A percentile compares a stretch with the other conserved stretches of the same genome.
These are phyloP conservation scores for Erodium chrysanthum DNA, from an alignment of 441 rosid genomes.

Conservation along the genomic window DNA sequence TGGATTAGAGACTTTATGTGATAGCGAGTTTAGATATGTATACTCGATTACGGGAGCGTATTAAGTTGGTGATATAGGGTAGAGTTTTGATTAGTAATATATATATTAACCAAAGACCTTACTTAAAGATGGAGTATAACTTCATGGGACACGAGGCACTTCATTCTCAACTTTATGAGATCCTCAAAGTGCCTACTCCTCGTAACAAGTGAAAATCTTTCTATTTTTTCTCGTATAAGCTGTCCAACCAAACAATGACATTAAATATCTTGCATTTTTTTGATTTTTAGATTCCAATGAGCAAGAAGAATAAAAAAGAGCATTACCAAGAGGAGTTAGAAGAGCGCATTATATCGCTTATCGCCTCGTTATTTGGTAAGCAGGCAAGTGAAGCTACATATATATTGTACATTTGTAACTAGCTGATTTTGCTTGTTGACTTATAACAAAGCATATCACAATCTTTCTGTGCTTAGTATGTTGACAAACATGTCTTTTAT, in stretches of 20 bases:
- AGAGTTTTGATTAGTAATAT: too few species aligned
- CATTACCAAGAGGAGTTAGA: constrained; percentile 79
- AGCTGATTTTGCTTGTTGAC: too few species aligned
- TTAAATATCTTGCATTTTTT: constrained; percentile 11
- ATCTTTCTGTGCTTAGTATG: too few species aligned
- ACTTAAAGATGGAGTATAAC: too few species aligned
- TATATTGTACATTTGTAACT: neutral
- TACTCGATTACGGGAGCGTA: neutral
- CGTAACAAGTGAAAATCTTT: too few species aligned
- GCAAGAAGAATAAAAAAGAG: constrained; percentile 79
- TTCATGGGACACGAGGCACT: too few species aligned
- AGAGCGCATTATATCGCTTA: constrained; percentile 65
- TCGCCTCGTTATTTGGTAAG: constrained; percentile 93
- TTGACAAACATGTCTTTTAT: too few species aligned
- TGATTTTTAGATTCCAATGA: constrained; percentile 54
- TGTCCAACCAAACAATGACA: neutral
- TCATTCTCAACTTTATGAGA: too few species aligned
- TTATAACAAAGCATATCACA: too few species aligned
- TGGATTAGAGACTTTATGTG: neutral
- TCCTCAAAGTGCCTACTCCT: too few species aligned
- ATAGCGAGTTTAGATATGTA: neutral
- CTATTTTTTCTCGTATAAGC: neutral
- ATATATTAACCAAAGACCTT: too few species aligned
- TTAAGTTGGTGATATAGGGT: neutral
- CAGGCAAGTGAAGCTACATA: constrained; percentile 27